These are phyloP conservation scores for Fusarium buxicola DNA, from an alignment of 2,329 filamentous ascomycete genomes.

Conservation along the genomic window DNA sequence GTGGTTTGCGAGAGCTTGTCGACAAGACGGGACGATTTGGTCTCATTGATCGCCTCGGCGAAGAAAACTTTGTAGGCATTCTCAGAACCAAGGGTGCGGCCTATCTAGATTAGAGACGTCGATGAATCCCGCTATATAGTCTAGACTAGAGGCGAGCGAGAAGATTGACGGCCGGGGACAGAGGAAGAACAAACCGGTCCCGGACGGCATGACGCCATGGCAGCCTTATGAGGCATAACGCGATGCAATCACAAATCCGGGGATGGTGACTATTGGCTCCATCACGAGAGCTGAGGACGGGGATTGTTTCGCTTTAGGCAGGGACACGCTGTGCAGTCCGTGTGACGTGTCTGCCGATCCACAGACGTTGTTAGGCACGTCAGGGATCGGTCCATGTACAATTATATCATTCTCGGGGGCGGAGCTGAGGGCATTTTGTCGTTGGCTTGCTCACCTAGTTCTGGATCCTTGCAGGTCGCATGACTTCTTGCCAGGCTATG, in stretches of 20 bases:
- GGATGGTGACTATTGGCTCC: conserved; percentile 31
- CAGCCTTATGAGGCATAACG: conserved; percentile 24
- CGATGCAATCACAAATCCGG: conserved; percentile 23
- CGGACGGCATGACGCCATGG: conserved; percentile 41
- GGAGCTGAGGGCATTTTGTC: neutral
- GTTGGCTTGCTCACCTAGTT: no score
- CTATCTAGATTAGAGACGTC: neutral
- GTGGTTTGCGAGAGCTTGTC: conserved; percentile 22
- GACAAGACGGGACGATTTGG: conserved; percentile 28
- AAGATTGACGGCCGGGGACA: conserved; percentile 5
- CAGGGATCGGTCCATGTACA: conserved; percentile 14
- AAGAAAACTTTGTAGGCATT: conserved; percentile 39
- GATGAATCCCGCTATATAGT: conserved; percentile 4
- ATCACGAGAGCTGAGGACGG: conserved; percentile 18
- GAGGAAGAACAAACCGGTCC: conserved; percentile 9
- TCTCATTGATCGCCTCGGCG: conserved; percentile 27
- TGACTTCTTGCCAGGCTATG: conserved; percentile 11
- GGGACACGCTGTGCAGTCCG: conserved; percentile 13
- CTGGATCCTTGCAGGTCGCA: conserved; percentile 13
- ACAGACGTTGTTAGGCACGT: conserved; percentile 6
- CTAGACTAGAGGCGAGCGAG: neutral
- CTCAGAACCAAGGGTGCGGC: neutral
- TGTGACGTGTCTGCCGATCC: conserved; percentile 47
- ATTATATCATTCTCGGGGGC: conserved; percentile 15
- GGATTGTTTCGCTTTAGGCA: conserved; percentile 15